Conservation (phyloP, 2,329 filamentous ascomycete genomes). For the Scopulariopsis brevicaulis region DNA sequence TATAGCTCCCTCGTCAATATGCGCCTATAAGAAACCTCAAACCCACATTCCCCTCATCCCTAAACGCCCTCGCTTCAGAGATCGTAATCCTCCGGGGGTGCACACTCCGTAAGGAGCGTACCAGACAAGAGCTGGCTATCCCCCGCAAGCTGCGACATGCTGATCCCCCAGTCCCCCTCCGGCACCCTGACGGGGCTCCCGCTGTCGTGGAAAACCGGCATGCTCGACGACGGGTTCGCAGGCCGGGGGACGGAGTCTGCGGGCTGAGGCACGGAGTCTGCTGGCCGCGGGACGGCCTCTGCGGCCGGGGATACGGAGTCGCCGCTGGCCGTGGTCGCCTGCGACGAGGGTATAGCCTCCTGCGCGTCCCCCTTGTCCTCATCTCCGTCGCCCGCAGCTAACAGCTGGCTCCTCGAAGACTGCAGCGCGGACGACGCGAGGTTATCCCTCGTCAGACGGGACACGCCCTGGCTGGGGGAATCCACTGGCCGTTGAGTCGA, state of each 20-base stretch:
- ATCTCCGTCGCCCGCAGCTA: not conserved
- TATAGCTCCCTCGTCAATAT: not conserved
- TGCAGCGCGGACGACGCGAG: not conserved
- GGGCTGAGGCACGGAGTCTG: too few relatives aligned
- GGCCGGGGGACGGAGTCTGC: conserved; percentile 9
- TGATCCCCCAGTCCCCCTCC: conserved; percentile 11
- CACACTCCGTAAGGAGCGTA: conserved; percentile 26
- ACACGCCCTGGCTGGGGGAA: not conserved
- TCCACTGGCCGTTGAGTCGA: conserved; percentile 19
- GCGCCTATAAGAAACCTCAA: not conserved
- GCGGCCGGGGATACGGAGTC: conserved; percentile 13
- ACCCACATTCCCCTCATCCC: too few relatives aligned
- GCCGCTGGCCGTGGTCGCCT: conserved; percentile 30
- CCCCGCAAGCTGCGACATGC: conserved; percentile 35
- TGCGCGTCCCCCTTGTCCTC: conserved; percentile 6
- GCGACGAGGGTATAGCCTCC: conserved; percentile 19
- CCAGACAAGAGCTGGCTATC: conserved; percentile 42
- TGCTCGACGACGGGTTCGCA: conserved; percentile 11
- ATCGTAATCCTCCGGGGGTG: not conserved
- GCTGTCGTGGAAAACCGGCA: conserved; percentile 11
- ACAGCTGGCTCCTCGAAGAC: not conserved
- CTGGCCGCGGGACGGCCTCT: conserved; percentile 5
- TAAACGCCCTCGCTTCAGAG: not conserved
- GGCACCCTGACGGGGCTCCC: conserved; percentile 11
- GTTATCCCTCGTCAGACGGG: not conserved